Conservation (phyloP, 208 protist genomes). For the Leishmania braziliensis region DNA sequence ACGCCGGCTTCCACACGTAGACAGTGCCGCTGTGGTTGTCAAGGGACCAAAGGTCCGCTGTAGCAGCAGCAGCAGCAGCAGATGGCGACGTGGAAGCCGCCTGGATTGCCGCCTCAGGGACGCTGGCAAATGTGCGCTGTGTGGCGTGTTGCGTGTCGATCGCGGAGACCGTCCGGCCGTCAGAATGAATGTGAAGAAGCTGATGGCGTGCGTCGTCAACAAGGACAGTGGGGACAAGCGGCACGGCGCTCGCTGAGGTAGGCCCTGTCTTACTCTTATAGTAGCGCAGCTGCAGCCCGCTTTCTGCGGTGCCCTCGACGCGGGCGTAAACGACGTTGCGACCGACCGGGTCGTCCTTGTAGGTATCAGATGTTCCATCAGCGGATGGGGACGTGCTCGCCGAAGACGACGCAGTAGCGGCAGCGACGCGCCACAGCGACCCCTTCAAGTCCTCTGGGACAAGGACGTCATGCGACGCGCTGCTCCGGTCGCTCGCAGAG, state of each 20-base stretch:
- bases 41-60: conserved; percentile 9
- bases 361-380: not conserved
- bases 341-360: conserved; percentile 10
- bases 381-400: not conserved
- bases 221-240: conserved; percentile 10
- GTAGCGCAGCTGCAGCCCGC: conserved; percentile 30
- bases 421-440: conserved; percentile 21
- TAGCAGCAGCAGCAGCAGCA: not conserved
- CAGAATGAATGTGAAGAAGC: conserved; percentile 26
- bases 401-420: not conserved
- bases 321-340: conserved; percentile 28
- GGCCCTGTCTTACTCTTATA: conserved; percentile 7
- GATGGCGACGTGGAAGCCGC: not conserved
- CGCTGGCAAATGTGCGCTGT: conserved; percentile 13
- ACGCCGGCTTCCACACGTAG: conserved; percentile 33
- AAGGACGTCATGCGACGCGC: not conserved
- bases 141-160: conserved; percentile 29
- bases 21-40: conserved; percentile 26
- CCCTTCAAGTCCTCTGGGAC: conserved; percentile 13
- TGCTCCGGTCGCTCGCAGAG: not conserved
- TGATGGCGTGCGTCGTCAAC: conserved; percentile 43
- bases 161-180: conserved; percentile 14
- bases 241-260: not conserved
- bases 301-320: conserved; percentile 18
- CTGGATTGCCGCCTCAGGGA: not conserved